Base-by-base conservation (phyloP, 352 stramenopile species). In the Pythium aquatile region DNA sequence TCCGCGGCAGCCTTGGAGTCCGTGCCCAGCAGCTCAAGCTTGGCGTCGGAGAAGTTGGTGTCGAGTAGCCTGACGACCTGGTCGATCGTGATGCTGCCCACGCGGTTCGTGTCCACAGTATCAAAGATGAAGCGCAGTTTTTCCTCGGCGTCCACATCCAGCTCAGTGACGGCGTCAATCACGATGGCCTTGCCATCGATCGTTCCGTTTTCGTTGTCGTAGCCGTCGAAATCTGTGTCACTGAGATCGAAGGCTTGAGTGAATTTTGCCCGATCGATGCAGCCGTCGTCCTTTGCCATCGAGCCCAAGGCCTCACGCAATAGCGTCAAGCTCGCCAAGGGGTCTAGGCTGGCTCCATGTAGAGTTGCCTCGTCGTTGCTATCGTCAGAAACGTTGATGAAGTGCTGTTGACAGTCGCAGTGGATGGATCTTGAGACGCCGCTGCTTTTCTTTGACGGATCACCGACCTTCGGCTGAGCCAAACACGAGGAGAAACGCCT, bases 81-180 rank as follows among this genome's bases (percentile, higher is more conserved):
- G 26, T 81, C 75, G 55, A 81, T 69, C 4, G 81, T 83, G 51
- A 94, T 77, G 49, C 68, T 78, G 14, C 81, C 81, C 9, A 66
- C 63, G 35, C 75, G 74, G 55, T 85, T 70, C 1, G 70, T 66
- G 59, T 94, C 85, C 3, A 94, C 70, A 35, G 83, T 90, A 47
- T 94, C 83, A 44, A 94, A 94, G 61, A 94, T 94, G 63, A 93
- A 93, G 26, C 70, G 79, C 44, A 94, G 73, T 52, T 93, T 94
- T 40, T 91, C 82, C 47, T 94, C 81, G 1, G 66, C 79, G 46
- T 67, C 78, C 3, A 94, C 81, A 52, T 93, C 72, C 16, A 94
- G 68, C 20, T 92, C 80, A 70, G 92, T 74, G 11, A 90, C 83
- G 20, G 82, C 83, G 58, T 93, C 83, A 24, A 94, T 89, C 17